Conservation (phyloP, 208 protist genomes). For the Acanthamoeba triangularis region DNA sequence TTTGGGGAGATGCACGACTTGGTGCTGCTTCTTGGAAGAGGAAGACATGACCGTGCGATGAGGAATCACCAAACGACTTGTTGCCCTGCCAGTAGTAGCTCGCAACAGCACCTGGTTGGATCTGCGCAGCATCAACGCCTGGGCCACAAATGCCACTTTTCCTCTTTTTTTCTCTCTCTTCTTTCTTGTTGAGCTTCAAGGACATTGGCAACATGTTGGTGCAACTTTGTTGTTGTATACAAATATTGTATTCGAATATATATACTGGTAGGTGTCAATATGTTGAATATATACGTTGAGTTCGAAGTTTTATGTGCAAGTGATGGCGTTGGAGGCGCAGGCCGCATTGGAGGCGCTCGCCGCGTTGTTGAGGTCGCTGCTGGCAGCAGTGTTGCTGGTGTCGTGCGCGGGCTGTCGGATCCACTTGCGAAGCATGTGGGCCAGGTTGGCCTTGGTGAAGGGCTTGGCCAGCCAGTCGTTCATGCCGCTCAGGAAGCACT, state of each 20-base stretch:
- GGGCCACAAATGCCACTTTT: no score
- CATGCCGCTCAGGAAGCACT: conserved; percentile 56
- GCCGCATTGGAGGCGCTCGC: background rate
- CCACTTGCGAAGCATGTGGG: conserved; percentile 47
- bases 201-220: no score
- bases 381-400: no score
- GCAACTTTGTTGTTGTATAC: no score
- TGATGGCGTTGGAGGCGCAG: background rate
- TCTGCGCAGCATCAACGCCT: no score
- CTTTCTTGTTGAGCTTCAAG: no score
- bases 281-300: no score
- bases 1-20: conserved; percentile 19
- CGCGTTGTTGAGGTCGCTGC: no score
- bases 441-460: conserved; percentile 60
- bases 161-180: no score
- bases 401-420: background rate
- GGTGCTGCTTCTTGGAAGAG: background rate
- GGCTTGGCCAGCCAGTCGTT: conserved; percentile 71
- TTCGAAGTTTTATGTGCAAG: background rate
- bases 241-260: no score
- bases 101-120: no score
- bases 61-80: background rate
- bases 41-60: background rate
- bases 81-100: background rate
- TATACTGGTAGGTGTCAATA: no score